Base-by-base conservation (phyloP, 2,329 filamentous ascomycete species). In the Aspergillus udagawae region DNA sequence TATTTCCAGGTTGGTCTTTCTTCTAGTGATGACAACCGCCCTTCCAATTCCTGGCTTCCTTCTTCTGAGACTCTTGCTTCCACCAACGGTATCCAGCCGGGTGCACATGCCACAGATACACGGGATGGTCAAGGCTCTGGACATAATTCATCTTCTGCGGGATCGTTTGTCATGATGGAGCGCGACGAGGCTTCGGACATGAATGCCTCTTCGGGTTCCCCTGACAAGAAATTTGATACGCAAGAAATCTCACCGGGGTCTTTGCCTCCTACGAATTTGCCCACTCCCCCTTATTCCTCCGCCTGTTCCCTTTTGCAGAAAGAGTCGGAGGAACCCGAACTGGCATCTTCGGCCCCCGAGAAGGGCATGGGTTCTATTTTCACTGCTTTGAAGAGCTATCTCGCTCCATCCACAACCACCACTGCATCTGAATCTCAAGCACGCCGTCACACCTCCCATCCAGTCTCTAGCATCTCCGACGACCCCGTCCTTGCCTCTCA, bases 1-100 rank as follows among this genome's bases (percentile, higher is more conserved):
- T 97, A 94, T 83, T 96, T 97, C 84, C 94, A 99, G 93, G 94
- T 99, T 96, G 88, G 94, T 97, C 84, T 85, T 83, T 86, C 84
- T 81, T 86, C 85, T 83, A 86, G 85, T 82, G 85, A 87, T 86
- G 83, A 84, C 83, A 73, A 77, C 77, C 80, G 62, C 71, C 64
- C 73, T 64, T 69, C 72, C 60, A 73, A 70, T 65, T 66, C 72
- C 65, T 71, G 72, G 67, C 70, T 73, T 62, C 74, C 70, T 67
- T 67, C 69, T 67, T 70, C 67, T 61, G 66, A 67, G 58, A 65
- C 63, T 57, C 63, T 66, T 62, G 50, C 61, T 55, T 61, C 65
- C 51, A 60, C 62, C 53, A 59, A 66, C 57, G 65, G 60, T 53
- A 55, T 60, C 52, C 66, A 65, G 62, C 63, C 67, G 54, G 64